These are phyloP conservation scores for Saturnispora sekii DNA, from an alignment of 805 yeast genomes.

Conservation along the genomic window DNA sequence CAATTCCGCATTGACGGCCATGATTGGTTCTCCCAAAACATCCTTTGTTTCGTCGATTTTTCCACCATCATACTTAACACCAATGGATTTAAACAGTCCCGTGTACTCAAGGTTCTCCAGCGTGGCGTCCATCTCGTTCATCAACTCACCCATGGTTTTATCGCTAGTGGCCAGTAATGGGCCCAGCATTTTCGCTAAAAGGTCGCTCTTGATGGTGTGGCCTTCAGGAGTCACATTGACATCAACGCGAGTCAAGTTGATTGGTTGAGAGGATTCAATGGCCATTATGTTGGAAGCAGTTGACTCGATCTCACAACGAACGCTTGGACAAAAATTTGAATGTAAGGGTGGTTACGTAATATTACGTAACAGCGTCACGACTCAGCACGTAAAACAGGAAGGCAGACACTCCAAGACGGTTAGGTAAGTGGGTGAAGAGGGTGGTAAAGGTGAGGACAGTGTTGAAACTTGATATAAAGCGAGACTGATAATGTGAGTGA, in stretches of 20 bases:
- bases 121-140: constrained; percentile 18
- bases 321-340: no score
- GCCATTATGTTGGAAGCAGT: constrained; percentile 9
- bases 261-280: constrained; percentile 12
- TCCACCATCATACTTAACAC: constrained; percentile 16
- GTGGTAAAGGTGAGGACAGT: no score
- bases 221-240: constrained; percentile 9
- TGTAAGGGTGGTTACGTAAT: no score
- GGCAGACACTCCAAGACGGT: no score
- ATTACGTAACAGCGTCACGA: no score
- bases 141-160: constrained; percentile 35
- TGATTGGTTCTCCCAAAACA: constrained; percentile 4
- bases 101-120: constrained; percentile 19
- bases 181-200: constrained; percentile 35
- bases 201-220: constrained; percentile 8
- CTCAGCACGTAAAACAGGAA: no score
- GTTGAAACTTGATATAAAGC: no score
- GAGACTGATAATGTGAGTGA: no score
- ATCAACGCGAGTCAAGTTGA: constrained; percentile 23
- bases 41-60: constrained; percentile 4
- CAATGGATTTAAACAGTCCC: constrained; percentile 21
- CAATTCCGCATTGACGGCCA: constrained; percentile 9
- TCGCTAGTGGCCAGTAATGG: constrained; percentile 32
- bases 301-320: no score
- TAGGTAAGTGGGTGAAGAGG: no score